These are phyloP conservation scores for Neohortaea acidophila DNA, from an alignment of 495 filamentous ascomycete genomes.

Conservation along the genomic window DNA sequence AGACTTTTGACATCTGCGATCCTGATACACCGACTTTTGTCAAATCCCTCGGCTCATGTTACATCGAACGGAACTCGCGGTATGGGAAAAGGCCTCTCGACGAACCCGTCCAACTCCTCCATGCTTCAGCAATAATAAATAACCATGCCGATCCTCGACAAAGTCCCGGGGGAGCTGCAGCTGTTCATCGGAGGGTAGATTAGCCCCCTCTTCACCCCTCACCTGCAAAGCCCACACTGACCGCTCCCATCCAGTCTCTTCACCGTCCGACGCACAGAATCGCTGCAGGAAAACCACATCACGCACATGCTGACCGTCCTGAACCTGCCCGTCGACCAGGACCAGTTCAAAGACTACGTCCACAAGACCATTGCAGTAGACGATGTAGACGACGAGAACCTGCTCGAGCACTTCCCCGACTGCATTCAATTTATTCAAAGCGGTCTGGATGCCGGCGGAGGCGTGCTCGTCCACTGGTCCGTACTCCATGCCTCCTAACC, in stretches of 20 bases:
- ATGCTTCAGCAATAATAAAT: too few relatives aligned
- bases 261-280: constrained; percentile 49
- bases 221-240: not conserved
- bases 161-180: constrained; percentile 53
- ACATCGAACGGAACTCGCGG: too few relatives aligned
- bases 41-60: too few relatives aligned
- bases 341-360: constrained; percentile 41
- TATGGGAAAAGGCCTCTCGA: too few relatives aligned
- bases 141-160: constrained; percentile 28
- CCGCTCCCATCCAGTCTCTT: constrained; percentile 44
- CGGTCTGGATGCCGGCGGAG: constrained; percentile 50
- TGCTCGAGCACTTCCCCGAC: constrained; percentile 61
- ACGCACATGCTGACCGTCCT: constrained; percentile 86
- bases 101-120: too few relatives aligned
- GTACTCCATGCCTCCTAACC: too few relatives aligned
- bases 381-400: constrained; percentile 73
- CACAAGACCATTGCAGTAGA: constrained; percentile 72
- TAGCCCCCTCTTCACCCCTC: not conserved
- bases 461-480: constrained; percentile 64
- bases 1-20: too few relatives aligned
- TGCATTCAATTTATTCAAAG: constrained; percentile 70
- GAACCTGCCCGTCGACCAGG: constrained; percentile 39
- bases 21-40: too few relatives aligned
- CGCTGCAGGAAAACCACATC: constrained; percentile 56
- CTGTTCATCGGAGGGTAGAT: constrained; percentile 78